phyloP scores from a whole-genome alignment of 495 filamentous ascomycete genomes.

The Aspergillus bridgeri region DNA sequence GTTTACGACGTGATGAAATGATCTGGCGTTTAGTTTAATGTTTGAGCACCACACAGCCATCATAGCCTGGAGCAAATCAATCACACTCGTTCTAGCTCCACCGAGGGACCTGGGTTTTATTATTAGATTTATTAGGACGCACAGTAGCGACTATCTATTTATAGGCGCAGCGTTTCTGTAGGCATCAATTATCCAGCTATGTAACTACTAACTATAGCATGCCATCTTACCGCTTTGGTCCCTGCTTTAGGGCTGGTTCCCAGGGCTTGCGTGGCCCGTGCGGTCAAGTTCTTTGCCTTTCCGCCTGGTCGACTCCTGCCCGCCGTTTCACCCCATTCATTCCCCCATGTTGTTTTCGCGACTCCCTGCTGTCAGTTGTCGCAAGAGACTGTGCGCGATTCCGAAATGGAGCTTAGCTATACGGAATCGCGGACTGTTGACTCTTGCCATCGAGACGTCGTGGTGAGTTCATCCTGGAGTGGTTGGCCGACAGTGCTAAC shows the following conservation, averaged over 20 bases:
- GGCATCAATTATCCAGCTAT: too few species aligned
- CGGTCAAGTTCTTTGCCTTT: constrained; percentile 25
- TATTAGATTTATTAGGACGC: neutral
- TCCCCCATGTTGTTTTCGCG: constrained; percentile 29
- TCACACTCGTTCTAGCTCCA: constrained; percentile 8
- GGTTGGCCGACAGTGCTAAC: neutral
- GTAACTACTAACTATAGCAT: neutral
- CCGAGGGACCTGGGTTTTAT: neutral
- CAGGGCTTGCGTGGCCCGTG: constrained; percentile 32
- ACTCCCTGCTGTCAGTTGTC: constrained; percentile 18
- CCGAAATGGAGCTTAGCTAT: constrained; percentile 8
- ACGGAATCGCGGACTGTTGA: constrained; percentile 51
- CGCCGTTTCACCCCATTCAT: neutral
- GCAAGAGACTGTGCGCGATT: constrained; percentile 15
- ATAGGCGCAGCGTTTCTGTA: neutral
- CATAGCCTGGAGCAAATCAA: constrained; percentile 11
- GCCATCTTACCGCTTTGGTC: neutral
- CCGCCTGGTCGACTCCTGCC: constrained; percentile 3
- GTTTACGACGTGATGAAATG: constrained; percentile 37
- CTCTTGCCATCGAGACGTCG: constrained; percentile 92
- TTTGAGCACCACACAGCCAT: constrained; percentile 3
- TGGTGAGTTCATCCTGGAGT: constrained; percentile 44
- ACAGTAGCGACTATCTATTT: neutral
- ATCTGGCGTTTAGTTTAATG: constrained; percentile 9
- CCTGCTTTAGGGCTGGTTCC: constrained; percentile 5